These are phyloP conservation scores for Saccharomycopsis sp. DNA, from an alignment of 805 yeast genomes.

Conservation along the genomic window DNA sequence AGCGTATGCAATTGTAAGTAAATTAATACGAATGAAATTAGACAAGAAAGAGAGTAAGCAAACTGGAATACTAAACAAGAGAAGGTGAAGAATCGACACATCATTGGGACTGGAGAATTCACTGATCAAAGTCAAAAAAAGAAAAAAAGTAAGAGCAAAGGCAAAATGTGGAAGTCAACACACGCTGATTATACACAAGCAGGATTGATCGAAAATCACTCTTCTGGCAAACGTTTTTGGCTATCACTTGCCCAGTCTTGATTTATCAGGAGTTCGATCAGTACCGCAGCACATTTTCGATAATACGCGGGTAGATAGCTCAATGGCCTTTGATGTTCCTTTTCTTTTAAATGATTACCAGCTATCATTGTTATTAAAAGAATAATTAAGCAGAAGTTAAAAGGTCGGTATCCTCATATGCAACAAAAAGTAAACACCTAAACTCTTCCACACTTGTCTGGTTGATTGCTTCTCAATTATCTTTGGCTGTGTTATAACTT, in stretches of 20 bases:
- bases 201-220: too few relatives aligned
- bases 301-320: too few relatives aligned
- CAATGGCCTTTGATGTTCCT: background rate
- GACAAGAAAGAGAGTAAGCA: background rate
- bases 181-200: background rate
- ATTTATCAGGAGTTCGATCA: background rate
- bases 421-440: background rate
- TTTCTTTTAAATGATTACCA: background rate
- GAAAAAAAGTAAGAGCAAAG: background rate
- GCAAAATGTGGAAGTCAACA: background rate
- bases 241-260: too few relatives aligned
- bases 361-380: background rate
- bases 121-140: background rate
- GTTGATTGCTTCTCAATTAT: background rate
- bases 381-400: background rate
- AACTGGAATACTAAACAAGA: background rate
- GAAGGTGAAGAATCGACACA: background rate
- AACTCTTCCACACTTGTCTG: background rate
- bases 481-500: background rate
- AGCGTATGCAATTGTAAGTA: background rate
- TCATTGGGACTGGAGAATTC: background rate
- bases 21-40: background rate
- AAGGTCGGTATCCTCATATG: background rate
- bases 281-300: background rate
- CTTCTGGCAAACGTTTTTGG: too few relatives aligned